These are phyloP conservation scores for Scopulariopsis brevicaulis DNA, from an alignment of 2,329 filamentous ascomycete species.

Conservation along the genomic window DNA sequence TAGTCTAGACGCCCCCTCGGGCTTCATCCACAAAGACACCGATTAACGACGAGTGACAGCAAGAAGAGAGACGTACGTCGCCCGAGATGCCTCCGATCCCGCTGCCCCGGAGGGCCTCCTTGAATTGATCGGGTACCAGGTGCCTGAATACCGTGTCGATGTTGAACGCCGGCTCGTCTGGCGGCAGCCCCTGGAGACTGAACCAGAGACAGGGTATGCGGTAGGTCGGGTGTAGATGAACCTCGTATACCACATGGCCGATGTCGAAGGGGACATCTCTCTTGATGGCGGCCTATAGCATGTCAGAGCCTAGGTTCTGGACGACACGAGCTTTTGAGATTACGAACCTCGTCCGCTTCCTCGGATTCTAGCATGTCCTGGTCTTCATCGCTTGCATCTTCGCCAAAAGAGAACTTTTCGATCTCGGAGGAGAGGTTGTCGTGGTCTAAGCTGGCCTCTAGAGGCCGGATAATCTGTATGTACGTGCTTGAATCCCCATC, in stretches of 20 bases:
- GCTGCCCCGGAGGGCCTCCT: conserved; percentile 43
- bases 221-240: conserved; percentile 66
- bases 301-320: background rate
- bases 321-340: background rate
- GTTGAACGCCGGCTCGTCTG: conserved; percentile 43
- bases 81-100: conserved; percentile 67
- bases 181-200: conserved; percentile 45
- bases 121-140: conserved; percentile 58
- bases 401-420: conserved; percentile 30
- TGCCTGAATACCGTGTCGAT: conserved; percentile 60
- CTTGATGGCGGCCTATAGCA: conserved; percentile 26
- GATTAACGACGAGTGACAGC: background rate
- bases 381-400: conserved; percentile 9
- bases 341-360: conserved; percentile 37
- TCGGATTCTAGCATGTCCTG: conserved; percentile 37
- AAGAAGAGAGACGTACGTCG: conserved; percentile 46
- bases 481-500: conserved; percentile 37
- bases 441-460: conserved; percentile 31
- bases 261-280: conserved; percentile 17
- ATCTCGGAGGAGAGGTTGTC: conserved; percentile 34
- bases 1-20: conserved; percentile 11
- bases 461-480: conserved; percentile 42
- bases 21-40: background rate
- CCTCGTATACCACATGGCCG: conserved; percentile 55
- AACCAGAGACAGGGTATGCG: conserved; percentile 69